Percentiles rank a stretch among this genome's conserved stretches.
Evolutionary conservation across 768 basidiomycete species (phyloP).

Genomic region (Pisolithus microcarpus): DNA sequence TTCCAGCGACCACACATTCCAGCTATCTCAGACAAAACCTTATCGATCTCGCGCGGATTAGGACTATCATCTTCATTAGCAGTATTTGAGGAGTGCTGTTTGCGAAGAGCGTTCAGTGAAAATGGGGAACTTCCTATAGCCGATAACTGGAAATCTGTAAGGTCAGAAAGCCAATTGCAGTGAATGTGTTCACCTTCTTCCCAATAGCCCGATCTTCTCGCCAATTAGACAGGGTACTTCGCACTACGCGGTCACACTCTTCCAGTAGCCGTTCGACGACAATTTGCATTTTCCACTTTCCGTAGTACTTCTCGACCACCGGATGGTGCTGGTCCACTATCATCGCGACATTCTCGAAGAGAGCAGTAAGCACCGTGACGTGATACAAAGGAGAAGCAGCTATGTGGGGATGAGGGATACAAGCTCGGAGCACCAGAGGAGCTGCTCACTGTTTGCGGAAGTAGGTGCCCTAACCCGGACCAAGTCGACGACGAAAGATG

Average conservation of each 20-base stretch:
- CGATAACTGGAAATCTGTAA: conserved; percentile 31
- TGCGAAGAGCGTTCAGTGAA: conserved; percentile 26
- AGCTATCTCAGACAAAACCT: conserved; percentile 77
- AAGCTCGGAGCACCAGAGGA: conserved; percentile 5
- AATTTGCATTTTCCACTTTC: conserved; percentile 73
- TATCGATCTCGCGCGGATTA: conserved; percentile 90
- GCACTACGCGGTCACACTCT: conserved; percentile 83
- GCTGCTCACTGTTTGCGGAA: conserved; percentile 67
- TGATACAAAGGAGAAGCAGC: conserved; percentile 92
- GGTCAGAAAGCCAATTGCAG: not conserved
- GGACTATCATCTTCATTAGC: conserved; percentile 48
- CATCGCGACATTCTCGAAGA: conserved; percentile 92
- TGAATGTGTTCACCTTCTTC: conserved; percentile 50
- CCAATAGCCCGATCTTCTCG: conserved; percentile 83
- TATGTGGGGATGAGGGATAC: conserved; percentile 25
- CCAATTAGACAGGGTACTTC: conserved; percentile 74
- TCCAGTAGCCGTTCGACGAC: conserved; percentile 71
- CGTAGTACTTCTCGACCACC: conserved; percentile 98
- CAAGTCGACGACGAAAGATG: conserved; percentile 85
- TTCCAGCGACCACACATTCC: conserved; percentile 91
- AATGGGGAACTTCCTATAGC: conserved; percentile 39
- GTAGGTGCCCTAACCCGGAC: conserved; percentile 73
- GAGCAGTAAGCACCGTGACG: conserved; percentile 78
- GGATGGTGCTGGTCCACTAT: conserved; percentile 98
- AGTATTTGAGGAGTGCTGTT: conserved; percentile 23